A percentile compares a stretch with the other conserved stretches of the same genome.
Evolutionary conservation across 2,329 filamentous ascomycete species (phyloP).

Genomic region (Penicillium sp.): DNA sequence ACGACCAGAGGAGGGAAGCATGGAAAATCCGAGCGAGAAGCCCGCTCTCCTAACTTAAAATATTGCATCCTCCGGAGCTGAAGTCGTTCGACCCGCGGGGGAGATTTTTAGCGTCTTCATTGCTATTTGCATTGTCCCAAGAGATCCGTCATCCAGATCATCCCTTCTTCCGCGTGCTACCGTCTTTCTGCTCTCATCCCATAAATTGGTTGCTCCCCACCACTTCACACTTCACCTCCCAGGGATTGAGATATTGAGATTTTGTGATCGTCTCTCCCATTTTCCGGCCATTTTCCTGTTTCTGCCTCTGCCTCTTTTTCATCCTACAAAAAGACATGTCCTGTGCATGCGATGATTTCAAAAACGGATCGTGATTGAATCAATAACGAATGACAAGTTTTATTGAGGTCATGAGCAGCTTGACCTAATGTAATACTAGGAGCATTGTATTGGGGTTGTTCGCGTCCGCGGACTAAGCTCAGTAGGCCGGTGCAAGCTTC

Average conservation of each 20-base stretch:
- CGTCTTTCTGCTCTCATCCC: neutral
- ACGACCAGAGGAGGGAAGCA: constrained; percentile 14
- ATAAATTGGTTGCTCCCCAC: neutral
- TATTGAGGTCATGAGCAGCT: constrained; percentile 17
- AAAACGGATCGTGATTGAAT: constrained; percentile 16
- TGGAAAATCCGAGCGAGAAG: too few species aligned
- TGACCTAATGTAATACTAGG: too few species aligned
- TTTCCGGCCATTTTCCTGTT: neutral
- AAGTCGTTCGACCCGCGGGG: too few species aligned
- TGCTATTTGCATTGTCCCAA: neutral
- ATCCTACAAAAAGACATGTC: constrained; percentile 13
- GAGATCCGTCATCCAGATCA: neutral
- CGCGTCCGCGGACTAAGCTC: too few species aligned
- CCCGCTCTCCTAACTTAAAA: too few species aligned
- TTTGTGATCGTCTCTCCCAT: neutral
- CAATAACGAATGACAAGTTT: constrained; percentile 21
- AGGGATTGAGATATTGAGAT: constrained; percentile 1
- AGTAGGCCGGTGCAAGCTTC: too few species aligned
- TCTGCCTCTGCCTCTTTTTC: constrained; percentile 2
- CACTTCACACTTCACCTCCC: neutral
- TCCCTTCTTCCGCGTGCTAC: neutral
- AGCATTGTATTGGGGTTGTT: neutral
- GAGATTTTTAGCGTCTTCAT: constrained; percentile 20
- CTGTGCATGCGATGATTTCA: constrained; percentile 19
- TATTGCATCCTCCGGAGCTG: too few species aligned